These are phyloP conservation scores for Gossypium bickii DNA, from an alignment of 345 rosid genomes.

Conservation along the genomic window DNA sequence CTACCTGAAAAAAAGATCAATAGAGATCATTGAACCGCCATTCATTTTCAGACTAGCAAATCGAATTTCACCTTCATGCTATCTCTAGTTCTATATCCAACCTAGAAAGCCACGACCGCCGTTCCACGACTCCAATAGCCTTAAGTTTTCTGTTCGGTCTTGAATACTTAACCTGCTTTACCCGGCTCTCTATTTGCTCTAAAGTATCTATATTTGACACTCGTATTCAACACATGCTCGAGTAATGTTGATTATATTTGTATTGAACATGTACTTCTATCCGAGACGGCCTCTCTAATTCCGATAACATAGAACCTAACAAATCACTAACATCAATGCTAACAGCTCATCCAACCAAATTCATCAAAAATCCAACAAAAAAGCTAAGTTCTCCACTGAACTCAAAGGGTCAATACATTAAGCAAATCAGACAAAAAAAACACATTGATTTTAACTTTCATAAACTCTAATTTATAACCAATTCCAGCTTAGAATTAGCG, in stretches of 20 bases:
- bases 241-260: no score
- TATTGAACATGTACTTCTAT: no score
- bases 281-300: no score
- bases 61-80: background rate
- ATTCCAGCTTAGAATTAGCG: background rate
- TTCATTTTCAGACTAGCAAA: background rate
- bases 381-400: background rate
- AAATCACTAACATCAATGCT: background rate
- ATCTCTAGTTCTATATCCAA: background rate
- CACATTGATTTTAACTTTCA: background rate
- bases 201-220: no score
- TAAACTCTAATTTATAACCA: background rate
- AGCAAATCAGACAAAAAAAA: background rate
- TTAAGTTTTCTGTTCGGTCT: background rate
- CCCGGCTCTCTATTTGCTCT: no score
- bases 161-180: background rate
- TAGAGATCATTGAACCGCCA: background rate
- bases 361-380: background rate
- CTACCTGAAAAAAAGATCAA: slow-evolving; percentile 50
- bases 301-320: background rate
- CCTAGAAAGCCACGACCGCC: background rate
- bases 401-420: background rate
- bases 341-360: background rate
- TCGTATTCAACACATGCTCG: no score
- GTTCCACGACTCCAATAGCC: background rate